Conservation (phyloP, 2,329 filamentous ascomycete species). For the Hymenoscyphus fructigenus region DNA sequence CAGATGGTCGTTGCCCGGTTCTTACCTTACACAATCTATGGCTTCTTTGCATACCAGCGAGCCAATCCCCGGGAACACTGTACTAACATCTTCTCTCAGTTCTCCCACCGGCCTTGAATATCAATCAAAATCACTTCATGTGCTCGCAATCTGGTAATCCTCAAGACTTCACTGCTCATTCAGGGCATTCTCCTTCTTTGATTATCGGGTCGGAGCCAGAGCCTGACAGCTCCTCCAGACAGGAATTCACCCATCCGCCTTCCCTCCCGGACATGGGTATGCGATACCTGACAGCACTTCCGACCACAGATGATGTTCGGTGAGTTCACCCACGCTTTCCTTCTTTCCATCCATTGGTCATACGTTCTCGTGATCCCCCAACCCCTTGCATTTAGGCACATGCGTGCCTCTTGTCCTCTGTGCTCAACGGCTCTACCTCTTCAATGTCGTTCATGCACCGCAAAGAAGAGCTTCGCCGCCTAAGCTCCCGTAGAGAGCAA, state of each 20-base stretch:
- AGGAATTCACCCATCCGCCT: conserved; percentile 32
- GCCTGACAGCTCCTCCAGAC: conserved; percentile 37
- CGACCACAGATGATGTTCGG: conserved; percentile 38
- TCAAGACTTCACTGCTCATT: conserved; percentile 36
- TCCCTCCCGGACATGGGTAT: conserved; percentile 37
- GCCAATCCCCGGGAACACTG: background rate
- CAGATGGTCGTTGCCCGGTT: background rate
- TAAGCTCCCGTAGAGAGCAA: conserved; percentile 22
- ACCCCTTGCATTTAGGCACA: conserved; percentile 32
- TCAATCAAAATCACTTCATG: conserved; percentile 36
- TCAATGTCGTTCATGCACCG: conserved; percentile 21
- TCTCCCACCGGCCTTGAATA: conserved; percentile 27
- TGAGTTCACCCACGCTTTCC: conserved; percentile 26
- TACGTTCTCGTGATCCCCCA: conserved; percentile 26
- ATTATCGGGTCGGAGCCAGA: conserved; percentile 36
- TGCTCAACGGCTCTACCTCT: conserved; percentile 17
- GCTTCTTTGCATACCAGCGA: background rate
- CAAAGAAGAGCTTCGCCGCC: conserved; percentile 19
- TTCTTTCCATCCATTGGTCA: conserved; percentile 28
- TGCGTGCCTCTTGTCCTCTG: conserved; percentile 21
- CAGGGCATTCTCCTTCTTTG: conserved; percentile 35
- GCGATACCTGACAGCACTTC: conserved; percentile 35
- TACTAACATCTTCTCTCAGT: conserved; percentile 20
- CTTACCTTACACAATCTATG: background rate
- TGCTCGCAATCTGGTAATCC: conserved; percentile 39